Evolutionary conservation across 2,329 filamentous ascomycete species (phyloP).

Genomic region (Aureobasidium lini): DNA sequence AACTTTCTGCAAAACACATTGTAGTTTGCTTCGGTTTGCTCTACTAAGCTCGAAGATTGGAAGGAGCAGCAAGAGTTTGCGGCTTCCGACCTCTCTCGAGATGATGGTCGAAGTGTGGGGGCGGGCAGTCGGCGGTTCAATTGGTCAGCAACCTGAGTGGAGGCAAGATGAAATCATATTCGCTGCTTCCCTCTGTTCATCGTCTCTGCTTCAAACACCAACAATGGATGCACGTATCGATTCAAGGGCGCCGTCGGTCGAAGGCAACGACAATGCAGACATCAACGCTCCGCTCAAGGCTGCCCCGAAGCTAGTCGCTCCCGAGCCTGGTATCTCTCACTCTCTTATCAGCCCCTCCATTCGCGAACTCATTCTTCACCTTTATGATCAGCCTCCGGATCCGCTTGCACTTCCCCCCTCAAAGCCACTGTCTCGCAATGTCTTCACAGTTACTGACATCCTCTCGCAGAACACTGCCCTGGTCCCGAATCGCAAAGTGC

Average conservation of each 20-base stretch:
- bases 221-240: conserved; percentile 2
- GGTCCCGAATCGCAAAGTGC: conserved; percentile 72
- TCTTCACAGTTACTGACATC: neutral
- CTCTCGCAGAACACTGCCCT: conserved; percentile 72
- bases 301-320: conserved; percentile 79
- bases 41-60: no score
- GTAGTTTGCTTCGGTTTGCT: no score
- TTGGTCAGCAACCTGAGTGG: neutral
- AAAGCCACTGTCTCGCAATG: no score
- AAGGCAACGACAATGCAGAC: conserved; percentile 62
- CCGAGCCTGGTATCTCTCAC: conserved; percentile 60
- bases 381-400: no score
- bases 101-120: neutral
- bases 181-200: neutral
- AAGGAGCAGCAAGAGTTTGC: no score
- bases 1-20: no score
- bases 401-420: no score
- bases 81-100: neutral
- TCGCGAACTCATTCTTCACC: no score
- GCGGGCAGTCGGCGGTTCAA: neutral
- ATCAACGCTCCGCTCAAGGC: conserved; percentile 68
- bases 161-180: neutral
- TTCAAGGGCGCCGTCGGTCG: conserved; percentile 71
- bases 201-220: neutral
- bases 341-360: neutral